A percentile compares a stretch with the other conserved stretches of the same genome.
phyloP scores from a whole-genome alignment of 2,329 filamentous ascomycete species.

The Penicillium sp. region DNA sequence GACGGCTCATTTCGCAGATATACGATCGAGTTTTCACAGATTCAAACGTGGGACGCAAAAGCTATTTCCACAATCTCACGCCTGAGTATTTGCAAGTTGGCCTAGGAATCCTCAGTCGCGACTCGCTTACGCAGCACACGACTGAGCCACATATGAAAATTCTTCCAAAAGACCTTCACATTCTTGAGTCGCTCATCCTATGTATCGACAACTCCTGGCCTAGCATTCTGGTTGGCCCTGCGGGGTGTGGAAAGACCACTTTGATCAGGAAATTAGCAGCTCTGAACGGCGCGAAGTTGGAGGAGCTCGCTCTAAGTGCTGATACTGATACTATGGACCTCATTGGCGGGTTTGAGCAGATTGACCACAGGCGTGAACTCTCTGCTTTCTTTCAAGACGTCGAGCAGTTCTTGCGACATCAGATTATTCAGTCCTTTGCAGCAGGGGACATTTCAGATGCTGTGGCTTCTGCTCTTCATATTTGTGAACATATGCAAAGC shows the following conservation, averaged over 20 bases:
- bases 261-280: slow-evolving; percentile 77
- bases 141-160: slow-evolving; percentile 32
- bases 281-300: slow-evolving; percentile 65
- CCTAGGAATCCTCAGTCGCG: slow-evolving; percentile 62
- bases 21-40: slow-evolving; percentile 60
- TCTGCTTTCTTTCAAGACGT: slow-evolving; percentile 55
- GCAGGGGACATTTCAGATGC: slow-evolving; percentile 18
- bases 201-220: slow-evolving; percentile 83
- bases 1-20: slow-evolving; percentile 57
- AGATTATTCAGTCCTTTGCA: slow-evolving; percentile 30
- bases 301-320: slow-evolving; percentile 83
- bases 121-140: slow-evolving; percentile 40
- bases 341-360: slow-evolving; percentile 93
- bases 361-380: slow-evolving; percentile 70
- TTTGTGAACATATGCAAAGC: slow-evolving; percentile 30
- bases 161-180: slow-evolving; percentile 49
- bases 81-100: slow-evolving; percentile 69
- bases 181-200: slow-evolving; percentile 79
- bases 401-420: slow-evolving; percentile 47
- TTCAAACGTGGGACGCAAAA: slow-evolving; percentile 43
- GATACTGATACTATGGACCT: slow-evolving; percentile 97
- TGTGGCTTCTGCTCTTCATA: slow-evolving; percentile 25
- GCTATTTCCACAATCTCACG: slow-evolving; percentile 67
- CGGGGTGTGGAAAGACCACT: slow-evolving; percentile 80
- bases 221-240: slow-evolving; percentile 77